Conservation (phyloP, 2,329 filamentous ascomycete species). For the Talaromyces sp. region DNA sequence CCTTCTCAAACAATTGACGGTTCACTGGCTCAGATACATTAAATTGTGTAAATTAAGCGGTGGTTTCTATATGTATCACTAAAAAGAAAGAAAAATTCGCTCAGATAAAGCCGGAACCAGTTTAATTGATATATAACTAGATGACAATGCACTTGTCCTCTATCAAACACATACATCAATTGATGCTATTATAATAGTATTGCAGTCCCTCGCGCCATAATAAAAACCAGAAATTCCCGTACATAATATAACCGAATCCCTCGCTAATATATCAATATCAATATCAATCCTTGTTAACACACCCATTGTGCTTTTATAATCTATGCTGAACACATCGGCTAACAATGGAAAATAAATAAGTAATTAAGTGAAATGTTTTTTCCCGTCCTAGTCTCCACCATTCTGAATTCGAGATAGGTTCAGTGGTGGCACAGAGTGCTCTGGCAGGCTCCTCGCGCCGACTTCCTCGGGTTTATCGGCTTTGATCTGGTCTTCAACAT, state of each 20-base stretch:
- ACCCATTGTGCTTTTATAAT: neutral
- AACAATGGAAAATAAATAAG: neutral
- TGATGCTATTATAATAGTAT: neutral
- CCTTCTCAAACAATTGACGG: neutral
- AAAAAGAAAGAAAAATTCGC: neutral
- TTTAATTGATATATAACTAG: neutral
- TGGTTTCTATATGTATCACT: neutral
- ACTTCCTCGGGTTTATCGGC: constrained; percentile 7
- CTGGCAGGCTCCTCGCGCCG: neutral
- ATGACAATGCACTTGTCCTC: neutral
- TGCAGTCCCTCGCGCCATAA: neutral
- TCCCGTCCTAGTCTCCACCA: neutral
- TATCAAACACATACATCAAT: neutral
- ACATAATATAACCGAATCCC: neutral
- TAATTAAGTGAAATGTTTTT: neutral
- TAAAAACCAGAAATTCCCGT: neutral
- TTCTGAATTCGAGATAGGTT: constrained; percentile 9
- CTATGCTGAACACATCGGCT: neutral
- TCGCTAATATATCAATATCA: neutral
- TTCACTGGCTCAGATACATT: neutral
- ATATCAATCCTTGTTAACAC: neutral
- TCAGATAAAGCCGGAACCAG: neutral
- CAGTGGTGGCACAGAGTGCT: constrained; percentile 3
- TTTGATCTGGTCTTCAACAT: neutral
- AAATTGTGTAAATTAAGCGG: neutral